A percentile compares a stretch with the other conserved stretches of the same genome.
Evolutionary conservation across 805 yeast species (phyloP).

Genomic region (Barnettozyma vustinii): DNA sequence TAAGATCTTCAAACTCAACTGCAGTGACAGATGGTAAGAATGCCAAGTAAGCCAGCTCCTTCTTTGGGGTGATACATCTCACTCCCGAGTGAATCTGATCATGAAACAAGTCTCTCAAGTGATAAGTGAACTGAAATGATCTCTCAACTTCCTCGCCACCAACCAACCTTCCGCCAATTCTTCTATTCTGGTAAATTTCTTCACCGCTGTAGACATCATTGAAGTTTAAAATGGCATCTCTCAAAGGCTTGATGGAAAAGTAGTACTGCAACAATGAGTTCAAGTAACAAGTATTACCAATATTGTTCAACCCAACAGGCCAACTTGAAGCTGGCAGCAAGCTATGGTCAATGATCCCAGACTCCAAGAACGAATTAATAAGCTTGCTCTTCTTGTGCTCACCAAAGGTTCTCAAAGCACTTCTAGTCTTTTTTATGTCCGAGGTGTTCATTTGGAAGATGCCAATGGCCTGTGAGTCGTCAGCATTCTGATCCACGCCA

Average conservation of each 20-base stretch:
- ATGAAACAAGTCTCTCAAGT: slow-evolving; percentile 61
- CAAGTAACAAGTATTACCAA: slow-evolving; percentile 93
- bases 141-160: slow-evolving; percentile 75
- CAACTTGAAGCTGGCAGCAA: slow-evolving; percentile 59
- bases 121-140: slow-evolving; percentile 75
- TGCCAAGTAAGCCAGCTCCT: slow-evolving; percentile 83
- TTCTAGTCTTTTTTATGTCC: slow-evolving; percentile 53
- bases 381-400: slow-evolving; percentile 47
- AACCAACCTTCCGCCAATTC: slow-evolving; percentile 84
- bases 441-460: slow-evolving; percentile 43
- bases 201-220: slow-evolving; percentile 31
- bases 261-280: slow-evolving; percentile 89
- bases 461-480: slow-evolving; percentile 51
- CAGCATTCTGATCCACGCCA: slow-evolving; percentile 45
- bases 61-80: slow-evolving; percentile 72
- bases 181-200: slow-evolving; percentile 40
- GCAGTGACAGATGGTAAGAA: slow-evolving; percentile 67
- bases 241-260: slow-evolving; percentile 76
- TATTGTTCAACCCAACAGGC: slow-evolving; percentile 92
- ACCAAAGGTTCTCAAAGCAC: slow-evolving; percentile 53
- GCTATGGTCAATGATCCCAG: slow-evolving; percentile 58
- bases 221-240: slow-evolving; percentile 59
- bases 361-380: slow-evolving; percentile 48
- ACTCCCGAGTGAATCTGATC: slow-evolving; percentile 60
- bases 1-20: slow-evolving; percentile 41